Base-by-base conservation (phyloP, 495 filamentous ascomycete species). In the Rhypophila decipiens region DNA sequence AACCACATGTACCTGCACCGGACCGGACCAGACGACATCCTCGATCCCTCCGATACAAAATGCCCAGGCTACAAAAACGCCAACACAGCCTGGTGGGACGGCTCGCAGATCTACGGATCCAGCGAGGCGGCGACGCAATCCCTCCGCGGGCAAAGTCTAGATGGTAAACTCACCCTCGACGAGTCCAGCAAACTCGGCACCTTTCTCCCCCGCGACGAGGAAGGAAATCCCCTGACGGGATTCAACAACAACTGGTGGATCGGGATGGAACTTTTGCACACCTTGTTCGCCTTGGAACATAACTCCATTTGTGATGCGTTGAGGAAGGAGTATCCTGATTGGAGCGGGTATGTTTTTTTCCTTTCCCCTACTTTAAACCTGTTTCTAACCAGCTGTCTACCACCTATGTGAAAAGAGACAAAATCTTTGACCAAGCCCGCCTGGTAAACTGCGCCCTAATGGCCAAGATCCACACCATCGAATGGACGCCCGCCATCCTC, bases 391-490 rank as follows among this genome's bases (percentile, higher is more conserved):
- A 33, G 8, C 7, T 33, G 29, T 33, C 29, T 33, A 33, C 29
- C 13, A 33, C 7, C 29, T 33, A 33, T 7, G 5, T 37, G n/a
- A n/a, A 2, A 22, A 60, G 56, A 8, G 59, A 70, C 39, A 52
- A 69, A 46, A 50, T 73, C 15, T 73, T 73, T 42, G 69, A 73
- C 50, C 71, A 55, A 11, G 68, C 69, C 1, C 60, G 69, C 2
- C 60, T 73, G n/a, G 58, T 73, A 36, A 73, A 70, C 46, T 70
- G 64, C 29, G 69, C 69, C 0, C 46, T 73, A 23, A 70, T 71
- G 65, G 69, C 69, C 24, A 73, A 73, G 52, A 71, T 73, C 49
- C 68, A 73, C 53, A 73, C 69, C 0, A 55, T 70, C 3, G 69
- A 73, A 56, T 73, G 69, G 69, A 71, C 68, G 22, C 68, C 69